Evolutionary conservation across 371 early-diverging fungal species (phyloP), one percentile per base, ranked within the genome.

Genomic region (Apophysomyces variabilis): DNA sequence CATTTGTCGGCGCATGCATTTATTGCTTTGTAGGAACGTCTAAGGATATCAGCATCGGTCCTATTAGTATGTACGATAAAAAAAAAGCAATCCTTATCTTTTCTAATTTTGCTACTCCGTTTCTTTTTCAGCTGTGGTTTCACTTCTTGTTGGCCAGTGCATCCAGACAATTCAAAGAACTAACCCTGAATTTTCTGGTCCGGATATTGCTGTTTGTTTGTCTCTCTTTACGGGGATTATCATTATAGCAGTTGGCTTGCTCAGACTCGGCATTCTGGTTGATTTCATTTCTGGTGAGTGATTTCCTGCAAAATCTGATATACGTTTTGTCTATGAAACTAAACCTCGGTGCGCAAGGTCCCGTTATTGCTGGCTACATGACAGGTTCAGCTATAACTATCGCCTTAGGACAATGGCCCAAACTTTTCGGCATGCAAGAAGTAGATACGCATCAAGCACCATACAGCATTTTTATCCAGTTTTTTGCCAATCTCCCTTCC

Each of bases 41-140:
- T 43, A 90, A 91, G 62, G 93, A 92, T 64, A 89, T 92, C 12
- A 90, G 91, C 7, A 88, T 93, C 39, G 93, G 95, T 13, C 75
- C 69, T 18, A 71, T 68, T 65, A 67, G 71, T 68, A 69, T 66
- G 73, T 59, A 39, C 16, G 13, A 47, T 12, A 14, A 16, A 41
- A 37, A n/a, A 18, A 18, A 18, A 18, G 5, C 37, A 13, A 13
- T 44, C 8, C 14, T 11, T 59, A 16, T 11, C 26, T 21, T 50
- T 5, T 43, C 9, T 5, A 8, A 5, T 26, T 26, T 26, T 26
- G 36, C 26, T 7, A 16, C 13, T 36, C 8, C 12, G 18, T 16
- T 11, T 36, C 37, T 39, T 5, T 5, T 32, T 26, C 32, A 12
- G 92, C 95, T 26, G 93, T 93, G 8, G 84, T 93, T 44, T 90